A percentile compares a stretch with the other conserved stretches of the same genome.
phyloP scores from a whole-genome alignment of 148 eudicot genomes.

The Camellia granthamiana region DNA sequence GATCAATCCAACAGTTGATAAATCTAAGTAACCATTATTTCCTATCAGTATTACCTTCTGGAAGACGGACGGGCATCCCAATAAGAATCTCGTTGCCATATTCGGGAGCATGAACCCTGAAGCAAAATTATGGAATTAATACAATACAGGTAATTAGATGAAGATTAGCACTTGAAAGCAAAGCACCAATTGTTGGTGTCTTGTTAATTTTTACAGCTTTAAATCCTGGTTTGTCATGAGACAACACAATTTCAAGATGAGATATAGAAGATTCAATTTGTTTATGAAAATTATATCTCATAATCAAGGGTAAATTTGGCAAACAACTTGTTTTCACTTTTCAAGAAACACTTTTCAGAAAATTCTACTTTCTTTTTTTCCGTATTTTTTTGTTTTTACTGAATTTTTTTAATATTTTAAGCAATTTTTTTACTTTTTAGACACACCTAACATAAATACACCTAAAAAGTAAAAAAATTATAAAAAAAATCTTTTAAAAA shows the following conservation, averaged over 20 bases:
- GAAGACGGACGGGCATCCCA: constrained; percentile 98
- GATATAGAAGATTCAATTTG: neutral
- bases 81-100: constrained; percentile 98
- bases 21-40: neutral
- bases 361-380: too few species aligned
- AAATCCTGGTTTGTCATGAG: neutral
- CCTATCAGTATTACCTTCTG: constrained; percentile 53
- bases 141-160: neutral
- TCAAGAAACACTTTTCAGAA: too few species aligned
- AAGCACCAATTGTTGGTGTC: neutral
- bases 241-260: neutral
- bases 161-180: constrained; percentile 8
- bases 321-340: too few species aligned
- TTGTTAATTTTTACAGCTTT: neutral
- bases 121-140: constrained; percentile 13
- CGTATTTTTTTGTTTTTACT: too few species aligned
- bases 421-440: too few species aligned
- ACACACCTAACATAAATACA: too few species aligned
- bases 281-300: neutral
- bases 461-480: too few species aligned
- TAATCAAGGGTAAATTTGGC: neutral
- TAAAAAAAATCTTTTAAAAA: too few species aligned
- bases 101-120: constrained; percentile 93
- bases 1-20: constrained; percentile 16
- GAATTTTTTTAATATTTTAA: too few species aligned